Base-by-base conservation (phyloP, 129 eudicot species). In the Flaveria linearis region DNA sequence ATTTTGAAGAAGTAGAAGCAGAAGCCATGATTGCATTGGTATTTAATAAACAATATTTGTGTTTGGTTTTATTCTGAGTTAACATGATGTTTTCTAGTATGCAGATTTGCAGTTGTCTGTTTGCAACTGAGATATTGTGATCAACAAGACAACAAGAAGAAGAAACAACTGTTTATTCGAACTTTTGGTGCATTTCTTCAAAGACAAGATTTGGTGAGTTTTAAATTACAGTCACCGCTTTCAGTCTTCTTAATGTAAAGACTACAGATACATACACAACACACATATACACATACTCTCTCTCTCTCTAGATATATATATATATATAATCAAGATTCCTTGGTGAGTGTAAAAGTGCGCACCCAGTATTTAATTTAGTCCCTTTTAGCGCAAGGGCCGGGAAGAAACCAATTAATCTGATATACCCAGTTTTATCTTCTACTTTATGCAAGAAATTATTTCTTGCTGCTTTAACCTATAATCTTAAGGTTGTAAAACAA, bases 161-260 rank as follows among this genome's bases (percentile, higher is more conserved):
- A 73, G 52, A 80, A 72, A 73, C 78, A 80, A 62, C 9, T 41
- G 73, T 81, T 83, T 85, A 85, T 93, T 86, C 98, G 76, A 77
- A 25, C 4, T 84, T 93, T 90, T 93, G 96, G 86, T 52, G 47
- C 75, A 42, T 13, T 42, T 39, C 61, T 73, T 80, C 50, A 52
- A 80, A 80, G 78, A 80, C 84, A 80, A 73, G 61, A 51, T 74
- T 66, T 74, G 70, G 77, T 71, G 23, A 36, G 66, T 78, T 28
- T 28, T 58, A 8, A 70, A 78, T 70, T 20, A 28, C 58, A 62
- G 17, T 12, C 49, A 45, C 53, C 53, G 14, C 16, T 49, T 14
- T 51, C 50, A 26, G 81, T 82, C 73, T 76, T 92, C 80, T 63
- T 89, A 3, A 89, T 83, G 17, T 22, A 9, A 55, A 50, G 16